A percentile compares a stretch with the other conserved stretches of the same genome.
These are phyloP conservation scores for Penicillium simplicissimum DNA, from an alignment of 495 filamentous ascomycete species.

Conservation along the genomic window DNA sequence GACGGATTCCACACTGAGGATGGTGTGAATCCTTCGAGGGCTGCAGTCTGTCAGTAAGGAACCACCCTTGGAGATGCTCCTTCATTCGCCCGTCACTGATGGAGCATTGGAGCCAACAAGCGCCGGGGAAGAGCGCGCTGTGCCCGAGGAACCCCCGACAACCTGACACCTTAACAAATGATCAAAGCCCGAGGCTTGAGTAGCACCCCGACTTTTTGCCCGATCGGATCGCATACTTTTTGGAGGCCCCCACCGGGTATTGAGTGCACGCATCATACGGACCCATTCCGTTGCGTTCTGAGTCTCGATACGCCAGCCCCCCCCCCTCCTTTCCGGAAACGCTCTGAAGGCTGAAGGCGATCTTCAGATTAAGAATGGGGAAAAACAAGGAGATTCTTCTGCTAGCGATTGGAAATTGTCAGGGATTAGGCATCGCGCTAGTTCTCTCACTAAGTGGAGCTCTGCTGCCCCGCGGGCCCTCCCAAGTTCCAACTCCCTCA, in stretches of 20 bases:
- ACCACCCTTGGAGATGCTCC: neutral
- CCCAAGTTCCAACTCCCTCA: neutral
- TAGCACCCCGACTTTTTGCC: neutral
- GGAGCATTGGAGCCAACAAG: neutral
- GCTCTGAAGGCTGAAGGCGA: slow-evolving; percentile 4
- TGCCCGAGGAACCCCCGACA: neutral
- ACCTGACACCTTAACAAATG: too few relatives aligned
- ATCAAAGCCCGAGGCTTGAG: neutral
- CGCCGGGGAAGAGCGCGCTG: neutral
- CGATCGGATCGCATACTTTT: slow-evolving; percentile 11
- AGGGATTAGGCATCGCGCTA: slow-evolving; percentile 19
- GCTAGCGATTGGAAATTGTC: slow-evolving; percentile 9
- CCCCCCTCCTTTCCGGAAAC: slow-evolving; percentile 2
- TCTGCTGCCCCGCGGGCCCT: slow-evolving; percentile 1
- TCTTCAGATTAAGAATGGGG: neutral
- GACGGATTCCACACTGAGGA: slow-evolving; percentile 5
- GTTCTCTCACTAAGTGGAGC: slow-evolving; percentile 9
- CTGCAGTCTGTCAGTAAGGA: neutral
- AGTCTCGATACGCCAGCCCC: neutral
- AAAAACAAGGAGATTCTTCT: slow-evolving; percentile 9
- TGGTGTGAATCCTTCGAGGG: slow-evolving; percentile 10
- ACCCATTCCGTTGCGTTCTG: neutral
- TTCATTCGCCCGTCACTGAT: neutral
- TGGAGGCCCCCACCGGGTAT: slow-evolving; percentile 8
- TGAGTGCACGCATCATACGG: slow-evolving; percentile 19